Evolutionary conservation across 192 early-diverging fungal genomes (phyloP).

Genomic region (Podila verticillata): DNA sequence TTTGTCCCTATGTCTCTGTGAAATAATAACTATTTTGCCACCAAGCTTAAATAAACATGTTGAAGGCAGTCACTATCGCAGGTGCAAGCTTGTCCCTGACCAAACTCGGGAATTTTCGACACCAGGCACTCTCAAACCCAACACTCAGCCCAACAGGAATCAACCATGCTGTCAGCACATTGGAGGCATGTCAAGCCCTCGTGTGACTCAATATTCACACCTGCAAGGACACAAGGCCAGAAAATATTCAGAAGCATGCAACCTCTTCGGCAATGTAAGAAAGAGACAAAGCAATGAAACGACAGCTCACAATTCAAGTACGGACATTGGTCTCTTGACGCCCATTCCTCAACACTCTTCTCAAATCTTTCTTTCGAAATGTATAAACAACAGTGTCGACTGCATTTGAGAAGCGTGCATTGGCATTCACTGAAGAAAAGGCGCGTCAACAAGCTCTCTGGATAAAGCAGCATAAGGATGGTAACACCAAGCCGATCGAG

Average conservation of each 20-base stretch:
- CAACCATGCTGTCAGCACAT: slow-evolving; percentile 20
- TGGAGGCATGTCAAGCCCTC: slow-evolving; percentile 22
- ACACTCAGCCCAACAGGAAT: too few relatives aligned
- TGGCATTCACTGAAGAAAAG: slow-evolving; percentile 31
- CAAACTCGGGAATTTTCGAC: neutral
- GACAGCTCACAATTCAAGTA: neutral
- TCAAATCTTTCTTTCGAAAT: neutral
- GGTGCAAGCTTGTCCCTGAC: neutral
- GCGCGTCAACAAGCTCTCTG: slow-evolving; percentile 10
- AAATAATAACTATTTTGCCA: too few relatives aligned
- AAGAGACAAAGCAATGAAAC: neutral
- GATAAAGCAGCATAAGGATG: neutral
- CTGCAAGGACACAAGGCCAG: neutral
- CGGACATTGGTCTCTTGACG: neutral
- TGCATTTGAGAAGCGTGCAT: slow-evolving; percentile 37
- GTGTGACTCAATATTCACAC: too few relatives aligned
- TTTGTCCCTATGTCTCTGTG: too few relatives aligned
- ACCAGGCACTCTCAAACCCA: too few relatives aligned
- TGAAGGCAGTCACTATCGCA: too few relatives aligned
- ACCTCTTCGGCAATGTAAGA: neutral
- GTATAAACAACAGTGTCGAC: slow-evolving; percentile 14
- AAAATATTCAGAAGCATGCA: neutral
- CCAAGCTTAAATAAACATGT: too few relatives aligned
- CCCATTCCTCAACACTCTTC: neutral
- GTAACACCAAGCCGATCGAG: slow-evolving; percentile 12